These are phyloP conservation scores for Biscogniauxia sp. DNA, from an alignment of 2,329 filamentous ascomycete species.

Conservation along the genomic window DNA sequence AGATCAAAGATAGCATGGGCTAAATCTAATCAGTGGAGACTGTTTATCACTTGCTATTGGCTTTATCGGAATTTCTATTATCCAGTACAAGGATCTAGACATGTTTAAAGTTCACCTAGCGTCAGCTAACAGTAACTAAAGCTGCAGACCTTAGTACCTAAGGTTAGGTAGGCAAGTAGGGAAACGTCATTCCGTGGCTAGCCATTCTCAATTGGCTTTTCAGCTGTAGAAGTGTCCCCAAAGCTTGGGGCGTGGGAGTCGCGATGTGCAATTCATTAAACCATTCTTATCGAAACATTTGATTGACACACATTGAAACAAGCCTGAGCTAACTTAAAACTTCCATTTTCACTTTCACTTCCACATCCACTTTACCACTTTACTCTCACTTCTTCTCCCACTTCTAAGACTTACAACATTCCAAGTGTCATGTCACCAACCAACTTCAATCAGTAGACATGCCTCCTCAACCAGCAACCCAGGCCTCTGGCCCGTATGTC, in stretches of 20 bases:
- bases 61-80: background rate
- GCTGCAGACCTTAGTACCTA: no score
- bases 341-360: no score
- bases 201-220: no score
- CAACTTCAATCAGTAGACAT: conserved; percentile 13
- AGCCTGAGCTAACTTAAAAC: no score
- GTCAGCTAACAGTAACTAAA: no score
- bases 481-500: conserved; percentile 22
- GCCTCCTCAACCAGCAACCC: conserved; percentile 18
- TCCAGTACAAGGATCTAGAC: background rate
- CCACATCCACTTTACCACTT: no score
- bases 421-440: background rate
- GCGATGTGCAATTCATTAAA: no score
- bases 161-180: no score
- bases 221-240: no score
- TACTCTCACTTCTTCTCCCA: background rate
- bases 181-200: background rate
- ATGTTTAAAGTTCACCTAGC: background rate
- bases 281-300: no score
- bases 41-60: background rate
- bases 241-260: no score
- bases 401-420: conserved; percentile 4
- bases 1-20: conserved; percentile 2
- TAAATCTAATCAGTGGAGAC: background rate
- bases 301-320: no score